A percentile compares a stretch with the other conserved stretches of the same genome.
These are phyloP conservation scores for Stachybotrys chartarum DNA, from an alignment of 2,329 filamentous ascomycete species.

Conservation along the genomic window DNA sequence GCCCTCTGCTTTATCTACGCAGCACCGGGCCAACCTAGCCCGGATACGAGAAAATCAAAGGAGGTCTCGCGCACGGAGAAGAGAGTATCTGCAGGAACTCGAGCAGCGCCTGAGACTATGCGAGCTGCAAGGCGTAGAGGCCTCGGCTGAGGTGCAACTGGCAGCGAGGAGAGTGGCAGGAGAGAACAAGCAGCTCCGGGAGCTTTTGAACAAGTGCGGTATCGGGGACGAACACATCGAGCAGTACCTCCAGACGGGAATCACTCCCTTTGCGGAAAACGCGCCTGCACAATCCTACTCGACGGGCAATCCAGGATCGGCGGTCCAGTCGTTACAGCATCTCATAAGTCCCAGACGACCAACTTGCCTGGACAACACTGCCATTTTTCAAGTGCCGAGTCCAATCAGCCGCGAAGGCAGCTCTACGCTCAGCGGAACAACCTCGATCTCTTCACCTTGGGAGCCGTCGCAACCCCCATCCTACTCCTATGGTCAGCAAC, in stretches of 20 bases:
- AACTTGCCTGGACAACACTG: slow-evolving; percentile 16
- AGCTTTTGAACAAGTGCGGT: slow-evolving; percentile 50
- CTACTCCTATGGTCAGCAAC: background rate
- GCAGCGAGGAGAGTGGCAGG: slow-evolving; percentile 62
- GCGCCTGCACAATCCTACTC: slow-evolving; percentile 8
- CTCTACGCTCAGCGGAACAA: slow-evolving; percentile 24
- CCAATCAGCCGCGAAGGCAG: slow-evolving; percentile 22
- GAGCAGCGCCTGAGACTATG: slow-evolving; percentile 54
- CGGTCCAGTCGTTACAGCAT: slow-evolving; percentile 28
- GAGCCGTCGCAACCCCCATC: slow-evolving; percentile 15
- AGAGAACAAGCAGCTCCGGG: slow-evolving; percentile 60
- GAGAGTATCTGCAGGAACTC: slow-evolving; percentile 65
- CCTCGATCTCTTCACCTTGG: slow-evolving; percentile 24
- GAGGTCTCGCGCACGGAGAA: slow-evolving; percentile 64
- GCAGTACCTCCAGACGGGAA: slow-evolving; percentile 23
- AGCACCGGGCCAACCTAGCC: slow-evolving; percentile 33
- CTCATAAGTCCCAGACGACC: slow-evolving; percentile 28
- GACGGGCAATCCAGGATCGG: slow-evolving; percentile 14
- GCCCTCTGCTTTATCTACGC: slow-evolving; percentile 2
- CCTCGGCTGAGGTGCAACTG: slow-evolving; percentile 63
- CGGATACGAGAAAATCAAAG: slow-evolving; percentile 73
- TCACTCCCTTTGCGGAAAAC: slow-evolving; percentile 7
- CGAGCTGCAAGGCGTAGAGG: slow-evolving; percentile 59
- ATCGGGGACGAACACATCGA: slow-evolving; percentile 49
- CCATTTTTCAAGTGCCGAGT: slow-evolving; percentile 18